A percentile compares a stretch with the other conserved stretches of the same genome.
Evolutionary conservation across 1,139 yeast genomes (phyloP).

Genomic region (Chernovozyma aurita): DNA sequence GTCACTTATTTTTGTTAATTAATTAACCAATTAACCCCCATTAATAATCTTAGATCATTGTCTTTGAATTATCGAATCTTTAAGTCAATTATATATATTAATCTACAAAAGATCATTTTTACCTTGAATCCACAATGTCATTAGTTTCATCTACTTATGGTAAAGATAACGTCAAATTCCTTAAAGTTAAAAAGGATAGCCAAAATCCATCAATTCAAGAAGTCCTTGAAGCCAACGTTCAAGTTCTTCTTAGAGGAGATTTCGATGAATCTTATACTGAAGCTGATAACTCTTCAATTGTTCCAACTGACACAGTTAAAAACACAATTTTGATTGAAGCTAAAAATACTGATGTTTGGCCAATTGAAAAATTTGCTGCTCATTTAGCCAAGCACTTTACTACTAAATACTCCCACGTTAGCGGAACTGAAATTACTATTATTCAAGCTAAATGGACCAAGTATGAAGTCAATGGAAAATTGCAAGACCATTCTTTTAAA

Average conservation of each 20-base stretch:
- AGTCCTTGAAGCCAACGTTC: slow-evolving; percentile 79
- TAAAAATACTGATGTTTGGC: slow-evolving; percentile 77
- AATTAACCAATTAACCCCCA: too few relatives aligned
- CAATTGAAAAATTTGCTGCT: slow-evolving; percentile 86
- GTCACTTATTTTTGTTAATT: too few relatives aligned
- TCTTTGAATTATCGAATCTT: too few relatives aligned
- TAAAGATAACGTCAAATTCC: slow-evolving; percentile 84
- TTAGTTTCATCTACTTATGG: slow-evolving; percentile 66
- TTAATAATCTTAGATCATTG: too few relatives aligned
- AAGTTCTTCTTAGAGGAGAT: slow-evolving; percentile 68
- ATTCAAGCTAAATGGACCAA: slow-evolving; percentile 77
- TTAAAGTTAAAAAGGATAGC: slow-evolving; percentile 78
- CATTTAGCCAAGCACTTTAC: slow-evolving; percentile 79
- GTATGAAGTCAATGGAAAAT: slow-evolving; percentile 65
- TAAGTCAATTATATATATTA: too few relatives aligned
- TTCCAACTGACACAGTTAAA: slow-evolving; percentile 92
- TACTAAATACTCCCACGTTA: slow-evolving; percentile 68
- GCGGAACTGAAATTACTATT: slow-evolving; percentile 63
- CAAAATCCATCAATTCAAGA: slow-evolving; percentile 68
- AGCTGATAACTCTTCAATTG: slow-evolving; percentile 84
- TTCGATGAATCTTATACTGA: slow-evolving; percentile 77
- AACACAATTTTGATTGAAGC: slow-evolving; percentile 83
- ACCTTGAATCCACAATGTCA: too few relatives aligned
- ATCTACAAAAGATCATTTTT: too few relatives aligned
- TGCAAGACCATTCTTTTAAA: slow-evolving; percentile 77